Percentiles rank a stretch among this genome's conserved stretches.
Evolutionary conservation across 257 asterid species (phyloP).

Genomic region (Prunella vulgaris): DNA sequence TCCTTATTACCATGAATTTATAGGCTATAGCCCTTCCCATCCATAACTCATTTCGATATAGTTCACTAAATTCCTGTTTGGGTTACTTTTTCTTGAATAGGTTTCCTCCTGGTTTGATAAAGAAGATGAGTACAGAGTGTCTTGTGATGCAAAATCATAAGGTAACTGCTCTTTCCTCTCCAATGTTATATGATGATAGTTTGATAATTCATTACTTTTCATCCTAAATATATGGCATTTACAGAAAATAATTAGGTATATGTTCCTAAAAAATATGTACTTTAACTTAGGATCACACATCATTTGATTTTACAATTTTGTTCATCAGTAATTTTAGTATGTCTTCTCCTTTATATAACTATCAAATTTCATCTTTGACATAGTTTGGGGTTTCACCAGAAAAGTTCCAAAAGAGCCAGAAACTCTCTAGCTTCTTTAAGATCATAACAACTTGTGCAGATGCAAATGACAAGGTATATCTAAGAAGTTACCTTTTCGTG

Average conservation of each 20-base stretch:
- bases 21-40: neutral
- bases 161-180: slow-evolving; percentile 32
- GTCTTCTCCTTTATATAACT: neutral
- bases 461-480: slow-evolving; percentile 50
- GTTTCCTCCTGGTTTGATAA: slow-evolving; percentile 64
- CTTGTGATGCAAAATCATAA: slow-evolving; percentile 69
- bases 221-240: neutral
- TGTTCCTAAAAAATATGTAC: neutral
- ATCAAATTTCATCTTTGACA: slow-evolving; percentile 16
- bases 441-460: slow-evolving; percentile 62
- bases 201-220: neutral
- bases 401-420: slow-evolving; percentile 36
- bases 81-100: slow-evolving; percentile 28
- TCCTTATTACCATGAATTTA: too few species aligned
- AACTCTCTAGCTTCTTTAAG: slow-evolving; percentile 58
- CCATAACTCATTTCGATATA: neutral
- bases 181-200: neutral
- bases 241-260: neutral
- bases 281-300: neutral
- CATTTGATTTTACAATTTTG: neutral
- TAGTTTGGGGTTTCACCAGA: slow-evolving; percentile 79
- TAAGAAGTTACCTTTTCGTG: neutral
- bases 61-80: neutral
- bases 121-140: slow-evolving; percentile 66
- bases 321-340: neutral